A percentile compares a stretch with the other conserved stretches of the same genome.
Conservation (phyloP, 2,329 filamentous ascomycete species). For the Verticillium albo-atrum region DNA sequence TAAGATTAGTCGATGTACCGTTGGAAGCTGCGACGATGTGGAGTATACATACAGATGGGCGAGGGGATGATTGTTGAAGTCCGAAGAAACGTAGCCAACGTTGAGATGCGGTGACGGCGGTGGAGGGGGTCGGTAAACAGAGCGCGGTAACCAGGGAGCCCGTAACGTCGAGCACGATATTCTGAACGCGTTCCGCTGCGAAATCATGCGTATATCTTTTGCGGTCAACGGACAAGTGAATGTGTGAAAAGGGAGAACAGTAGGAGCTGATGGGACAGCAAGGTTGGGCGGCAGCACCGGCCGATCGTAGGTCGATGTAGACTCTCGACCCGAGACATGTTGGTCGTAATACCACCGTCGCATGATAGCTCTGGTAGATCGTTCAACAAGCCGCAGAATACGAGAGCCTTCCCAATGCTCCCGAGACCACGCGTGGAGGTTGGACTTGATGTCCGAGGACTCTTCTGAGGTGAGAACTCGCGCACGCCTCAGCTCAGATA, state of each 20-base stretch:
- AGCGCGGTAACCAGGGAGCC: slow-evolving; percentile 77
- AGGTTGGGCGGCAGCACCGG: slow-evolving; percentile 70
- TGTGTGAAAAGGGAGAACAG: slow-evolving; percentile 93
- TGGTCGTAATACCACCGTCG: slow-evolving; percentile 88
- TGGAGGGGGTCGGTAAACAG: slow-evolving; percentile 78
- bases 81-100: slow-evolving; percentile 93
- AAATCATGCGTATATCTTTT: slow-evolving; percentile 88
- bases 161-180: slow-evolving; percentile 89
- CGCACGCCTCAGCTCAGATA: slow-evolving; percentile 38
- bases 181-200: slow-evolving; percentile 86
- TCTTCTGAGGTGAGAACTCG: slow-evolving; percentile 27
- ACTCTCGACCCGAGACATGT: slow-evolving; percentile 58
- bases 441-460: slow-evolving; percentile 30
- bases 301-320: slow-evolving; percentile 59
- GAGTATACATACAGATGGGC: slow-evolving; percentile 67
- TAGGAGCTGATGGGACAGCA: slow-evolving; percentile 81
- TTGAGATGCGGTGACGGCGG: slow-evolving; percentile 82
- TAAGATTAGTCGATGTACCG: slow-evolving; percentile 6
- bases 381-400: slow-evolving; percentile 77
- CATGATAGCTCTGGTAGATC: slow-evolving; percentile 69
- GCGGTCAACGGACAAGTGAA: slow-evolving; percentile 93
- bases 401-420: slow-evolving; percentile 85
- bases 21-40: not conserved
- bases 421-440: slow-evolving; percentile 60
- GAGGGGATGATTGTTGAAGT: slow-evolving; percentile 97